A percentile compares a stretch with the other conserved stretches of the same genome.
Conservation (phyloP, 129 eudicot species). For the Escallonia rubra region DNA sequence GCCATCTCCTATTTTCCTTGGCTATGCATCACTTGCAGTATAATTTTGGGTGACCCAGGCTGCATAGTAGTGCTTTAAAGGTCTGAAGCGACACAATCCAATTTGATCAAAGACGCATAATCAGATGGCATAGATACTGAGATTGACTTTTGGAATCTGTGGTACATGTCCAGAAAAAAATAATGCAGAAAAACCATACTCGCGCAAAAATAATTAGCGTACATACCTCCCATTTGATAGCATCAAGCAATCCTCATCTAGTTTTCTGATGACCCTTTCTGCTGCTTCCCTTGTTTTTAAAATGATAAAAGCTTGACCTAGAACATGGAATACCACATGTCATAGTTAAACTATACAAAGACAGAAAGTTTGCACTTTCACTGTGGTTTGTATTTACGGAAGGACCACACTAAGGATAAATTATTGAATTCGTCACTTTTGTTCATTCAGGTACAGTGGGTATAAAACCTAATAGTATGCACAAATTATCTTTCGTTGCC, state of each 20-base stretch:
- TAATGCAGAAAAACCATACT: no score
- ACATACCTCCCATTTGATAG: constrained; percentile 57
- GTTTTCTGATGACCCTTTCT: constrained; percentile 32
- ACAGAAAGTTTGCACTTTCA: background rate
- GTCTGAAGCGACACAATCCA: no score
- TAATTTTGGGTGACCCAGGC: no score
- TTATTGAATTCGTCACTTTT: background rate
- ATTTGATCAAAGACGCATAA: no score
- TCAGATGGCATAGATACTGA: no score
- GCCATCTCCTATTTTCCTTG: no score
- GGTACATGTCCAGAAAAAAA: no score
- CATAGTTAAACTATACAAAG: background rate
- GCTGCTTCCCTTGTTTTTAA: constrained; percentile 53
- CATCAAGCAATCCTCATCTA: constrained; percentile 65
- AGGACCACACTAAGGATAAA: no score
- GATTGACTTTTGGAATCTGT: no score
- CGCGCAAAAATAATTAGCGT: background rate
- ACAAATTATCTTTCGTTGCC: background rate
- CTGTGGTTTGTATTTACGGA: background rate
- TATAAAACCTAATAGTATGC: background rate
- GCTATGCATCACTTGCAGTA: no score
- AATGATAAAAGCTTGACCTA: constrained; percentile 77
- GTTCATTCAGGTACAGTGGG: no score
- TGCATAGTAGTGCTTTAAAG: no score
- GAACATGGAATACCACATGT: constrained; percentile 11